Evolutionary conservation across 768 basidiomycete genomes (phyloP).

Genomic region (Chiua virens): DNA sequence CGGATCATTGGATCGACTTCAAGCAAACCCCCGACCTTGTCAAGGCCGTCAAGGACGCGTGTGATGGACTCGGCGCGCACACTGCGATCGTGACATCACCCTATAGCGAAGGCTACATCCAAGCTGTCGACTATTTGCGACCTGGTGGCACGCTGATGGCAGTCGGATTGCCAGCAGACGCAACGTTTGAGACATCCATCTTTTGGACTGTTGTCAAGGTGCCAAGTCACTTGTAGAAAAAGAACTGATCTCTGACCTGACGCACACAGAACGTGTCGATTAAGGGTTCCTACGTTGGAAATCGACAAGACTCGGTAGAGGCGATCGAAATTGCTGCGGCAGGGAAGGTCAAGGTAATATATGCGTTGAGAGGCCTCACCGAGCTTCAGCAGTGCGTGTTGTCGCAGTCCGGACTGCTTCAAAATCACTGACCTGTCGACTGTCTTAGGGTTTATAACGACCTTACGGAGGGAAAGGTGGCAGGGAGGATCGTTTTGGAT

Average conservation of each 20-base stretch:
- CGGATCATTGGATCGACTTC: conserved; percentile 82
- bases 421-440: neutral
- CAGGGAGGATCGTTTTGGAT: conserved; percentile 43
- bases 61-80: conserved; percentile 73
- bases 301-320: conserved; percentile 82
- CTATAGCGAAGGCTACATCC: conserved; percentile 38
- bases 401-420: no score
- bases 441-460: conserved; percentile 37
- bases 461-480: conserved; percentile 40
- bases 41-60: conserved; percentile 58
- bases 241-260: no score
- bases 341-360: conserved; percentile 68
- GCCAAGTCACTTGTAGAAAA: no score
- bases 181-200: conserved; percentile 58
- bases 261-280: conserved; percentile 23
- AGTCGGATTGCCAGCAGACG: conserved; percentile 70
- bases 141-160: conserved; percentile 72
- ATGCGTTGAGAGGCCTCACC: conserved; percentile 42
- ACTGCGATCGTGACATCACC: conserved; percentile 64
- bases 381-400: conserved; percentile 53
- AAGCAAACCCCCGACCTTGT: conserved; percentile 64
- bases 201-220: conserved; percentile 73
- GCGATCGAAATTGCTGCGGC: conserved; percentile 73
- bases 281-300: conserved; percentile 52
- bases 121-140: conserved; percentile 76